phyloP scores from a whole-genome alignment of 257 asterid species.

The Linaria vulgaris region DNA sequence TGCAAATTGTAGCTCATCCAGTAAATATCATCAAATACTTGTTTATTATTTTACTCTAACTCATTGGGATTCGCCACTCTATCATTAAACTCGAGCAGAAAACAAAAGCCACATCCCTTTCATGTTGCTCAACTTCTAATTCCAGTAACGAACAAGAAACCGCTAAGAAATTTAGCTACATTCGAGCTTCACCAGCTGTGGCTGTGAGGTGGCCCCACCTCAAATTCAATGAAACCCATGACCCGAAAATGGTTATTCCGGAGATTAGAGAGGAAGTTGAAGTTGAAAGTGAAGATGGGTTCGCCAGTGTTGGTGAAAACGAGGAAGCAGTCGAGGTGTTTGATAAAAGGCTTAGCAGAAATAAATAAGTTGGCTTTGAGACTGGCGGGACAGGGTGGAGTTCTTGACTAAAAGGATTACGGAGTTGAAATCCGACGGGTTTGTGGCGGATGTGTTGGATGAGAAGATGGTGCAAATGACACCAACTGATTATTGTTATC shows the following conservation, averaged over 20 bases:
- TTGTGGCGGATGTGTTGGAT: constrained; percentile 93
- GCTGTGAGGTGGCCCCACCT: constrained; percentile 97
- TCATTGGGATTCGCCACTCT: constrained; percentile 44
- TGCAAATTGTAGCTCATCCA: no score
- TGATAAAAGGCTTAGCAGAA: constrained; percentile 65
- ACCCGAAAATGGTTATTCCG: constrained; percentile 8
- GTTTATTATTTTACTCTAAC: no score
- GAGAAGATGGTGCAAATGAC: constrained; percentile 94
- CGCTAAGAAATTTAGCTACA: constrained; percentile 60
- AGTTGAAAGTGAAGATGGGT: constrained; percentile 30
- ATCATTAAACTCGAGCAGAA: constrained; percentile 37
- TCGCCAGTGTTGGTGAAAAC: constrained; percentile 18
- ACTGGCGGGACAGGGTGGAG: constrained; percentile 85
- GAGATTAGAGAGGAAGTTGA: constrained; percentile 32
- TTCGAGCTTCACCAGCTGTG: constrained; percentile 90
- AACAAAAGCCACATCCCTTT: constrained; percentile 43
- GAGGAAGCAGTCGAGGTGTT: constrained; percentile 44
- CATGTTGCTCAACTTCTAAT: constrained; percentile 58
- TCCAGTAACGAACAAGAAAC: constrained; percentile 47
- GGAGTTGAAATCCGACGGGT: constrained; percentile 66
- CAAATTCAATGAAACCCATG: constrained; percentile 46
- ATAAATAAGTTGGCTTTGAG: constrained; percentile 79
- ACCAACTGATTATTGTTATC: constrained; percentile 86
- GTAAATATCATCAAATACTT: no score
- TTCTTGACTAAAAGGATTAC: constrained; percentile 70